A percentile compares a stretch with the other conserved stretches of the same genome.
Evolutionary conservation across 331 rosid species (phyloP).

Genomic region (Arachis monticola): DNA sequence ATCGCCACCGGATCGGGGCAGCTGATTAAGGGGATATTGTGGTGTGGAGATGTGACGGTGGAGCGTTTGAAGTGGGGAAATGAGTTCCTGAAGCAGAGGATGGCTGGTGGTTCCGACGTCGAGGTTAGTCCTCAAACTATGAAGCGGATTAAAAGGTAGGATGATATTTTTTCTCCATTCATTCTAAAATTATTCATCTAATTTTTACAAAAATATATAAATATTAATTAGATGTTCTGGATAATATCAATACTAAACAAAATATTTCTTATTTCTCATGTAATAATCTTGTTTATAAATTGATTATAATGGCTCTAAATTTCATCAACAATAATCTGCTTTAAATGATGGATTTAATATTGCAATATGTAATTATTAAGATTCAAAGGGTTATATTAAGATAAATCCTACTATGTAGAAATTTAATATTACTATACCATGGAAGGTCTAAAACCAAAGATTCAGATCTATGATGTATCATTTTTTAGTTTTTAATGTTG

Average conservation of each 20-base stretch:
- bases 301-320: neutral
- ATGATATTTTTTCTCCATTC: too few species aligned
- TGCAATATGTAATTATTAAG: too few species aligned
- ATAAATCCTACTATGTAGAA: neutral
- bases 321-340: neutral
- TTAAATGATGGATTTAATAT: neutral
- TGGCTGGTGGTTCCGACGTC: constrained; percentile 41
- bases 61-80: constrained; percentile 88
- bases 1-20: constrained; percentile 80
- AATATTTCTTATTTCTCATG: too few species aligned
- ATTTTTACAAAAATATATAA: too few species aligned
- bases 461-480: neutral
- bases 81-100: constrained; percentile 70
- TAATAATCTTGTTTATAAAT: neutral
- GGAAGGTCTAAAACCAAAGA: neutral
- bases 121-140: constrained; percentile 77
- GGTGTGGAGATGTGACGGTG: constrained; percentile 97
- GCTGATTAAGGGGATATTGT: constrained; percentile 78
- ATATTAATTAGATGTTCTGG: too few species aligned
- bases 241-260: too few species aligned
- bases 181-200: too few species aligned
- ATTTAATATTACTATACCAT: neutral
- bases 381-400: neutral
- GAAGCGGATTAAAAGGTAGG: constrained; percentile 77
- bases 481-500: constrained; percentile 15